Base-by-base conservation (phyloP, 164 flowering plant genomes). In the Macadamia integrifolia region DNA sequence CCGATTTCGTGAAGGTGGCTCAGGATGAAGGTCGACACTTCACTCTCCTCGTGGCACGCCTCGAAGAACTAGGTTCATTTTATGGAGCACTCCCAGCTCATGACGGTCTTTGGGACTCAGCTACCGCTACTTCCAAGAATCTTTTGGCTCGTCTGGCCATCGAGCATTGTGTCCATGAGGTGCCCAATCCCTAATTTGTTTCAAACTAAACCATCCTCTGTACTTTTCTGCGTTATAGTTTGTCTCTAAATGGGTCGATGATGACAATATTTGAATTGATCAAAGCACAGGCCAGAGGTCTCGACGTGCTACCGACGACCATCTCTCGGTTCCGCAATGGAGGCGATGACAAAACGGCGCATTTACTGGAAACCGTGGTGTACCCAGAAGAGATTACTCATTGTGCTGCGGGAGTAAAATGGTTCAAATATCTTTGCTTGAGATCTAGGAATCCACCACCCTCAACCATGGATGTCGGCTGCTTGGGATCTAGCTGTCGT, bases 131-230 rank as follows among this genome's bases (percentile, higher is more conserved):
- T 68, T 91, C 96, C 11, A 73, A 78, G 46, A 81, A 85, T 71
- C 79, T 91, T 12, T 58, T 88, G 61, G 87, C 97, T 1, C 93
- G 98, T 44, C 72, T 91, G 60, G 98, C 98, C 1, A 61, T 92
- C 29, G 96, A 92, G 81, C 97, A 93, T 67, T 91, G 98, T 48
- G 98, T 93, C 35, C 98, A 93, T 73, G 98, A 93, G 98, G 98
- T 89, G 57, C 35, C 52, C 30, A 18, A 29, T 64, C 23, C 23
- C 23, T 23, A 23, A 23, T 23, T 23, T 23, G 23, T 23, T 23
- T 23, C 23, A 14, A 28, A 11, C 3, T n/a, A 23, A 49, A 32
- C 48, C 48, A 40, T 60, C n/a, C 32, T 15, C 9, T 52, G 17
- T 7, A 60, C 52, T 49, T 57, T n/a, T 58, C 8, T 28, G 4